Evolutionary conservation across 176 grass and related monocot genomes (phyloP).

Genomic region (Ampelocalamus luodianensis): DNA sequence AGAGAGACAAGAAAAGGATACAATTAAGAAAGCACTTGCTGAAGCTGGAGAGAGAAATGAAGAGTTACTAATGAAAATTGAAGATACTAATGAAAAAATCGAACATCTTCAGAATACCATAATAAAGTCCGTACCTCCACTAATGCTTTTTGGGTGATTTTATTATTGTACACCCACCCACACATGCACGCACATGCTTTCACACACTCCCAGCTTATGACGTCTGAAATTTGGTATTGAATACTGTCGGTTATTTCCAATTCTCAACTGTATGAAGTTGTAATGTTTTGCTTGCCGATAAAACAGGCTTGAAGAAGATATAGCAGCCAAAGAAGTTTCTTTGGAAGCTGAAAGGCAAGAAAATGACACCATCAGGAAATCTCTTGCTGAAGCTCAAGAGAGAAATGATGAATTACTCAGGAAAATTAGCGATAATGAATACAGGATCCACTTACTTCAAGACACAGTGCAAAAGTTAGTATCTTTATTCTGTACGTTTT

Average conservation of each 20-base stretch:
- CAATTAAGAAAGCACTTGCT: conserved; percentile 53
- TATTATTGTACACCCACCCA: conserved; percentile 23
- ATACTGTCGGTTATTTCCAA: conserved; percentile 14
- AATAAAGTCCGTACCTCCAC: conserved; percentile 47
- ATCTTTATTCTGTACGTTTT: conserved; percentile 34
- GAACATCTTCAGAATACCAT: conserved; percentile 57
- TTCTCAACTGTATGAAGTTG: conserved; percentile 24
- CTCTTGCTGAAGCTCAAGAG: conserved; percentile 57
- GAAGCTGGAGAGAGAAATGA: conserved; percentile 53
- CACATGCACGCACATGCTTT: not conserved
- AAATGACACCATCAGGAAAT: conserved; percentile 49
- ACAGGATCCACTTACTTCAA: conserved; percentile 63
- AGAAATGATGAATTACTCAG: conserved; percentile 60
- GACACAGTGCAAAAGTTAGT: conserved; percentile 61
- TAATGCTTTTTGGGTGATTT: conserved; percentile 26
- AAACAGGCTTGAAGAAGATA: conserved; percentile 64
- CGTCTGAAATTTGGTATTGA: conserved; percentile 13
- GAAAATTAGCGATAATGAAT: conserved; percentile 66
- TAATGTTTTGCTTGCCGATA: conserved; percentile 41
- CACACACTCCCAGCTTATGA: not conserved
- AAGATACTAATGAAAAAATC: conserved; percentile 58
- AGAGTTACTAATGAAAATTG: conserved; percentile 57
- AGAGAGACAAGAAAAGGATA: conserved; percentile 66
- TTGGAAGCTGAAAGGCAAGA: conserved; percentile 53
- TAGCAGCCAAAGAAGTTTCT: conserved; percentile 52